These are phyloP conservation scores for Umbilicaria muhlenbergii DNA, from an alignment of 495 filamentous ascomycete species.

Conservation along the genomic window DNA sequence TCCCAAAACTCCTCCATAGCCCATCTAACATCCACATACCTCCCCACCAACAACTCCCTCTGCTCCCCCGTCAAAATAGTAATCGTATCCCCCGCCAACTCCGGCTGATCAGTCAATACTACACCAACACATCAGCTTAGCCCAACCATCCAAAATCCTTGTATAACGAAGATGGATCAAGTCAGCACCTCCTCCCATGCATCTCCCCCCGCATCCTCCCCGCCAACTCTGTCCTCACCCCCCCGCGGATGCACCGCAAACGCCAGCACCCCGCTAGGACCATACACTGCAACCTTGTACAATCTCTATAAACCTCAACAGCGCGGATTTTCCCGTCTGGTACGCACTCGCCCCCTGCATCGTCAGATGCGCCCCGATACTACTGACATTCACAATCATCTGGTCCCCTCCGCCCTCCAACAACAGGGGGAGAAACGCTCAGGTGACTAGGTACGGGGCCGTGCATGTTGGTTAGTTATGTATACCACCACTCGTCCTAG, in stretches of 20 bases:
- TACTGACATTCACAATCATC: slow-evolving; percentile 31
- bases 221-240: slow-evolving; percentile 29
- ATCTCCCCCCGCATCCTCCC: slow-evolving; percentile 8
- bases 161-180: too few species aligned
- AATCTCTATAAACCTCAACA: slow-evolving; percentile 33
- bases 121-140: too few species aligned
- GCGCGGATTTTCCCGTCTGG: slow-evolving; percentile 30
- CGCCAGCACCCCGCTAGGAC: slow-evolving; percentile 27
- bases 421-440: slow-evolving; percentile 27
- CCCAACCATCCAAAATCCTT: slow-evolving; percentile 1
- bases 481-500: slow-evolving; percentile 28
- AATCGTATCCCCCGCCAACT: slow-evolving; percentile 30
- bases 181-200: slow-evolving; percentile 1
- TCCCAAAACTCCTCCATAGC: slow-evolving; percentile 31
- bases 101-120: slow-evolving; percentile 26
- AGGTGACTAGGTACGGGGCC: slow-evolving; percentile 28
- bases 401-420: slow-evolving; percentile 28
- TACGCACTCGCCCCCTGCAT: slow-evolving; percentile 22
- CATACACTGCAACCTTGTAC: slow-evolving; percentile 20
- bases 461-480: slow-evolving; percentile 29
- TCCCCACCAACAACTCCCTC: slow-evolving; percentile 33
- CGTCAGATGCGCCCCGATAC: slow-evolving; percentile 24
- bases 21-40: slow-evolving; percentile 31
- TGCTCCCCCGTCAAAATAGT: slow-evolving; percentile 31
- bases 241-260: slow-evolving; percentile 35